These are phyloP conservation scores for Rhodotorula sp. DNA, from an alignment of 1,284 basidiomycete species.

Conservation along the genomic window DNA sequence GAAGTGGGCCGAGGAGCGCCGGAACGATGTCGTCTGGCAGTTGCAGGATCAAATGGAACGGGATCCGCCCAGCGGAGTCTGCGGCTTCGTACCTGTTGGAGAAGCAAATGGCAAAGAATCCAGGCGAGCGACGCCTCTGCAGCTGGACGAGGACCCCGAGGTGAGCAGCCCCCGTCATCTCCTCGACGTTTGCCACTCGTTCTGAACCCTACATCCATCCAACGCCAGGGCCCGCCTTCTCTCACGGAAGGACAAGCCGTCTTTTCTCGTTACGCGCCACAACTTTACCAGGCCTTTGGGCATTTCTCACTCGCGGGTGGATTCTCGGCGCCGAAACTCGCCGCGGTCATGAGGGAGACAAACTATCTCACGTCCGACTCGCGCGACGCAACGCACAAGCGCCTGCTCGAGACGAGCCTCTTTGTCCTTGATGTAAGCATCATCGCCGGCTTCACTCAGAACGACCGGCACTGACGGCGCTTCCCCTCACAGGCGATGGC, in stretches of 20 bases:
- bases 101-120: neutral
- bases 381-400: conserved; percentile 41
- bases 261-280: conserved; percentile 40
- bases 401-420: conserved; percentile 41
- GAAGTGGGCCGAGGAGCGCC: conserved; percentile 3
- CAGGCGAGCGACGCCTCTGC: conserved; percentile 3
- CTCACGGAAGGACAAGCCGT: conserved; percentile 42
- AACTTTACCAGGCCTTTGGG: conserved; percentile 39
- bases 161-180: neutral
- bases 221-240: neutral
- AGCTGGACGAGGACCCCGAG: conserved; percentile 1
- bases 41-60: conserved; percentile 38
- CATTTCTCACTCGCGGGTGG: conserved; percentile 43
- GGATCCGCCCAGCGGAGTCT: conserved; percentile 23
- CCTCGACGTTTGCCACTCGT: neutral
- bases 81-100: neutral
- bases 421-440: conserved; percentile 28
- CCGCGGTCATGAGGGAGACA: conserved; percentile 36
- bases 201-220: no score
- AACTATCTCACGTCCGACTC: conserved; percentile 40
- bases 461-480: neutral
- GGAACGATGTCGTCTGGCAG: conserved; percentile 15
- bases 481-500: conserved; percentile 32
- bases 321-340: neutral
- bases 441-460: no score